Evolutionary conservation across 2,329 filamentous ascomycete species (phyloP), one percentile per base, ranked within the genome.

Genomic region (Neurospora sp.): DNA sequence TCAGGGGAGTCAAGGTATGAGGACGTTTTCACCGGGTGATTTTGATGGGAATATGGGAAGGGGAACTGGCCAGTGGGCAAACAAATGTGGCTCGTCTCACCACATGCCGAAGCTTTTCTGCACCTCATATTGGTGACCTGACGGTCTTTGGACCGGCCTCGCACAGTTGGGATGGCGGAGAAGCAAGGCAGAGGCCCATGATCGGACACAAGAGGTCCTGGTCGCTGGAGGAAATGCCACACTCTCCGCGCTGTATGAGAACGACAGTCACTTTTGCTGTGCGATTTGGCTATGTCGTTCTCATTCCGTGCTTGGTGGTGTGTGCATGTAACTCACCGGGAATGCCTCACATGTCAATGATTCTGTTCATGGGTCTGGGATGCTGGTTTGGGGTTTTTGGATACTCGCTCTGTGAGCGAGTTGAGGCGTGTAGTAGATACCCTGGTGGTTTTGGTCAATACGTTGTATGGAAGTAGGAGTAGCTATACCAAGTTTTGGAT

Each of bases 21-120:
- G 43, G 41, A 23, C 57, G 37, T 38, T 38, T 39, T 19, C 46
- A 23, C 15, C 39, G 19, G 28, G 28, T 28, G 38, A 67, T 39
- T 40, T 36, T 33, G 28, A 39, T 43, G 43, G 57, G 41, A 62
- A 46, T 43, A 66, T 38, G 43, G 66, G 41, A 67, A 57, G 28
- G 41, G 15, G 19, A 33, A 62, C n/a, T 15, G 37, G 62, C 11
- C 10, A 69, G 23, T 23, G 33, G 36, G 33, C 12, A 39, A 68
- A 66, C 38, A 39, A 67, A 40, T 62, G 73, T 68, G 73, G 72
- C 11, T 72, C 73, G 74, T 74, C 70, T 69, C 71, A 71, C 72
- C 73, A 71, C 73, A 62, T 69, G 73, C 68, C 57, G 37, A 68
- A 62, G 52, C 52, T 62, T 62, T 28, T 62, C 28, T 28, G 28